Evolutionary conservation across 2,329 filamentous ascomycete species (phyloP), one percentile per base, ranked within the genome.

Genomic region (Alternaria burnsii): DNA sequence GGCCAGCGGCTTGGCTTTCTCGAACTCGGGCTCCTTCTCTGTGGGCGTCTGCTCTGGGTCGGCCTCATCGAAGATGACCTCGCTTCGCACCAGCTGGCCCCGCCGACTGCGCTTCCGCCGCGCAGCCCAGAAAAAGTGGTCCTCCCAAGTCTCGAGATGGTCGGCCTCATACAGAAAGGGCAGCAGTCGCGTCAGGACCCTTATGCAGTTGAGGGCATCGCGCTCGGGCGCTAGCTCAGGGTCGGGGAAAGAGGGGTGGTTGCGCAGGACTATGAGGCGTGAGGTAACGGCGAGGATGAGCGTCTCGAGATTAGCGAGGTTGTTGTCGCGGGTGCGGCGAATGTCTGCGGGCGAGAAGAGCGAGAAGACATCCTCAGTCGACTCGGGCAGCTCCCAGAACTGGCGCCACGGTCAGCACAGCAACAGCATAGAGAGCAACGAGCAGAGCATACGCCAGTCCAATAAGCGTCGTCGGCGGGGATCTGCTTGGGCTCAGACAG

Each of bases 371-470:
- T 99, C 95, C 77, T 98, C 95, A 53, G 92, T 89, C 14, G 93
- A 94, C 80, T 98, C 95, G 64, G 95, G 95, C 43, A 99, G 89
- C 79, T 97, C 92, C 94, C 94, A 98, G 82, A 98, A 98, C 91
- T 97, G 62, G 55, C 24, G 38, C 20, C 26, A 30, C 30, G 36
- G 59, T 70, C 52, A 70, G 66, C 47, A 63, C 34, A 38, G 38
- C 40, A 42, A 42, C 40, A 58, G 63, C 40, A 55, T 8, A 18
- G 44, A 36, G 40, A 43, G 46, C 46, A 58, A 84, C 48, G 32
- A 38, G 43, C 91, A 52, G 30, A 53, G 42, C 91, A 75, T 81
- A 96, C 93, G 78, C 92, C 92, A 66, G 91, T 89, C 95, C 95
- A 99, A 82, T 97, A 97, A 18, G 88, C 85, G 82, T 97, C 93